A percentile compares a stretch with the other conserved stretches of the same genome.
These are phyloP conservation scores for Cryptosporidium xiaoi DNA, from an alignment of 169 alveolate species.

Conservation along the genomic window DNA sequence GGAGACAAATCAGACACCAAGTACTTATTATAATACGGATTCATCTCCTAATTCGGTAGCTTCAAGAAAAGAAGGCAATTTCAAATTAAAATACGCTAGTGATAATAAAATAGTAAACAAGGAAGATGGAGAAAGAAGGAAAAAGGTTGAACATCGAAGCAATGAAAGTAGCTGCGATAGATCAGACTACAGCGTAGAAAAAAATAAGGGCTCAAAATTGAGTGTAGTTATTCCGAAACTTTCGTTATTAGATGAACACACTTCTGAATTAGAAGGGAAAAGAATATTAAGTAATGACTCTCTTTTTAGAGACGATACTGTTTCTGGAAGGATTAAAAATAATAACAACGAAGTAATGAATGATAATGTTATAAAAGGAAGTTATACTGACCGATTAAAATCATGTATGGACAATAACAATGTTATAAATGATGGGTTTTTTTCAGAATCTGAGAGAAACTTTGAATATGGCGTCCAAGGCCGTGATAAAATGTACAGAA, in stretches of 20 bases:
- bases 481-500: background rate
- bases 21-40: conserved; percentile 52
- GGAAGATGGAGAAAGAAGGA: background rate
- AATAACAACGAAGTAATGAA: background rate
- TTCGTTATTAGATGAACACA: background rate
- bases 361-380: background rate
- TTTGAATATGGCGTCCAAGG: too few species aligned
- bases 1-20: conserved; percentile 27
- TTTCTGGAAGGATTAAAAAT: too few species aligned
- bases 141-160: background rate
- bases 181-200: background rate
- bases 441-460: background rate
- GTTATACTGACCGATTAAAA: too few species aligned
- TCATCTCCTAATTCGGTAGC: conserved; percentile 18
- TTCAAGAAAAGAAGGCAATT: too few species aligned
- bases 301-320: too few species aligned
- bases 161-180: background rate
- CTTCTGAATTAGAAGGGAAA: background rate
- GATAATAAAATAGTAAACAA: background rate
- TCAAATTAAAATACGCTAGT: too few species aligned
- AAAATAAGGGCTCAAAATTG: background rate
- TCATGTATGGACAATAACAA: too few species aligned
- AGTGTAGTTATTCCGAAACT: background rate
- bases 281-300: too few species aligned
- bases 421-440: conserved; percentile 3